Evolutionary conservation across 495 filamentous ascomycete genomes (phyloP), one percentile per base, ranked within the genome.

Genomic region (Penicillium samsonianum): DNA sequence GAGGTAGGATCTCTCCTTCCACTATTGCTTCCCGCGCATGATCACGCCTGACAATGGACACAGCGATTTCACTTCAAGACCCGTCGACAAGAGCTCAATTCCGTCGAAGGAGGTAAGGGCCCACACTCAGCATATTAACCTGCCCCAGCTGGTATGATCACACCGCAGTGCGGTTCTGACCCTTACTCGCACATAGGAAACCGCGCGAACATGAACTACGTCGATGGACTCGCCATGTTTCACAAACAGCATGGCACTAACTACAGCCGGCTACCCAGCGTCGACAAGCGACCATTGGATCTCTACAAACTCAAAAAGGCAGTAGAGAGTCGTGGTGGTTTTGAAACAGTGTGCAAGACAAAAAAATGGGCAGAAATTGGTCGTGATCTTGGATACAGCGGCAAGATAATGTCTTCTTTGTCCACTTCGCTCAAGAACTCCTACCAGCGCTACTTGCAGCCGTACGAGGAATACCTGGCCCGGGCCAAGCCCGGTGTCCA

Each of bases 321-420:
- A 1, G 94, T 99, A 14, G 94, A 98, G 70, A 83, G 86, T 38
- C 84, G 92, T 42, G 94, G 94, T 28, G 94, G 94, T 0, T 99
- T 99, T 64, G 91, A 96, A 38, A 86, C 87, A 59, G 94, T 99
- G 37, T 98, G 95, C 80, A 97, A 96, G 74, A 81, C 86, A 48
- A 99, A 99, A 73, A 98, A 96, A 78, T 99, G 94, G 94, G 94
- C 94, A 0, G 94, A 99, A 71, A 97, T 99, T 59, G 94, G 94
- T 33, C 88, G 94, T 67, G 93, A 97, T 71, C 76, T 99, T 19
- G 94, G 94, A 51, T 99, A 99, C 74, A 97, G 94, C 67, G 94
- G 94, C 67, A 99, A 99, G 75, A 99, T 99, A 62, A 99, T 99
- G 94, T 98, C 95, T 0, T 98, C 95, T n/a, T 74, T 99, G 41